phyloP scores from a whole-genome alignment of 164 flowering plant species.

The Malania oleifera region DNA sequence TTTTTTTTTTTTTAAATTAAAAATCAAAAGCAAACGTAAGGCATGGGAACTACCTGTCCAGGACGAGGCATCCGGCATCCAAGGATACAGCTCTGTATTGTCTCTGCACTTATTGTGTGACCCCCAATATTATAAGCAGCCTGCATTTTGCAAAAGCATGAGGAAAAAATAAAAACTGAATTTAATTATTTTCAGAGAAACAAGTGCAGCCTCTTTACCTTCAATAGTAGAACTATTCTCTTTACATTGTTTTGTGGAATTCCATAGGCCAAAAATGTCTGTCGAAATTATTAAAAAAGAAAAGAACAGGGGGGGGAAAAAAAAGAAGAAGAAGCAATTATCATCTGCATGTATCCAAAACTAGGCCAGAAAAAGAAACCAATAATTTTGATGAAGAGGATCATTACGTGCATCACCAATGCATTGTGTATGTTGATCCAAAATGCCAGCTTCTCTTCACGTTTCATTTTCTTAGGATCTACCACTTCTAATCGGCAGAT shows the following conservation, averaged over 20 bases:
- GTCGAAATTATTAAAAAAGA: too few relatives aligned
- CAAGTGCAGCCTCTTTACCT: constrained; percentile 37
- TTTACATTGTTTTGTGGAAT: constrained; percentile 78
- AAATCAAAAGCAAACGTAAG: neutral
- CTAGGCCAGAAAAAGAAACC: neutral
- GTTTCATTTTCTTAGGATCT: constrained; percentile 66
- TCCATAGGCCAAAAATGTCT: constrained; percentile 91
- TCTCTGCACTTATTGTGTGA: constrained; percentile 72
- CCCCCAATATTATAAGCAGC: constrained; percentile 93
- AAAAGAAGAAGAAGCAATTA: neutral
- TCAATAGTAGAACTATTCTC: constrained; percentile 59
- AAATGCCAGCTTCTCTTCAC: constrained; percentile 90
- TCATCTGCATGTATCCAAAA: constrained; percentile 1
- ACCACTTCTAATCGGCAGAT: constrained; percentile 64
- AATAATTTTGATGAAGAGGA: neutral
- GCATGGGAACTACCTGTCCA: constrained; percentile 51
- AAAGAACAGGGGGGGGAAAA: too few relatives aligned
- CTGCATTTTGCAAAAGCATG: constrained; percentile 32
- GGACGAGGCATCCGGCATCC: constrained; percentile 87
- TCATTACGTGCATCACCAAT: constrained; percentile 95
- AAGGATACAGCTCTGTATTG: constrained; percentile 74
- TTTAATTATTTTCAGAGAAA: constrained; percentile 1
- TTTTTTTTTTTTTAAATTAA: too few relatives aligned
- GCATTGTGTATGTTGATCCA: constrained; percentile 97
- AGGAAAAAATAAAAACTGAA: constrained; percentile 9